A percentile compares a stretch with the other conserved stretches of the same genome.
phyloP scores from a whole-genome alignment of 2,329 filamentous ascomycete genomes.

The Colletotrichum sp. region DNA sequence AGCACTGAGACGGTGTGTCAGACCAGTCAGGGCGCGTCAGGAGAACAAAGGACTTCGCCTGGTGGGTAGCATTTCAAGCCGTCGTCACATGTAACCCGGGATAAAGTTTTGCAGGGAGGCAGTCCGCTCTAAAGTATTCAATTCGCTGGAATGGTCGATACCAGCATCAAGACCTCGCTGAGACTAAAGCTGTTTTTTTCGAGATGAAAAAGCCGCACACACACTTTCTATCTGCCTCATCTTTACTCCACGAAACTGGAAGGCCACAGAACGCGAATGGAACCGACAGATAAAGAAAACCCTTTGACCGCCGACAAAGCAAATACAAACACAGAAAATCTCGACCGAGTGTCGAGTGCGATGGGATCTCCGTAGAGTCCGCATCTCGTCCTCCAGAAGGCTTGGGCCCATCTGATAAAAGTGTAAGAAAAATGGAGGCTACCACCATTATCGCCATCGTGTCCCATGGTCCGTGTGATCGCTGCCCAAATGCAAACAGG shows the following conservation, averaged over 20 bases:
- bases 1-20: constrained; percentile 6
- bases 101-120: not conserved
- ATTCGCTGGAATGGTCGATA: constrained; percentile 19
- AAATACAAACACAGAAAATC: constrained; percentile 10
- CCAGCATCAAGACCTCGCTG: constrained; percentile 19
- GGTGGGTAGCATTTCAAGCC: not conserved
- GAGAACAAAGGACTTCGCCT: not conserved
- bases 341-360: not conserved
- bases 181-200: constrained; percentile 13
- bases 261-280: constrained; percentile 11
- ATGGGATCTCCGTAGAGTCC: not conserved
- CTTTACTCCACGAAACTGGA: constrained; percentile 6
- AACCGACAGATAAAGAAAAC: constrained; percentile 12
- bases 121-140: constrained; percentile 17
- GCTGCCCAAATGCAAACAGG: constrained; percentile 14
- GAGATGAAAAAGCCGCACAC: constrained; percentile 6
- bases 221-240: constrained; percentile 10
- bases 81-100: not conserved
- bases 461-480: constrained; percentile 17
- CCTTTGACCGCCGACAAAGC: constrained; percentile 12
- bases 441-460: constrained; percentile 9
- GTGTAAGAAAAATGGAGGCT: constrained; percentile 5
- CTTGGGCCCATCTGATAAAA: constrained; percentile 12
- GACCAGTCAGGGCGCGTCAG: not conserved
- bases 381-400: not conserved